Evolutionary conservation across 345 rosid species (phyloP).

Genomic region (Euphorbia pulcherrima): DNA sequence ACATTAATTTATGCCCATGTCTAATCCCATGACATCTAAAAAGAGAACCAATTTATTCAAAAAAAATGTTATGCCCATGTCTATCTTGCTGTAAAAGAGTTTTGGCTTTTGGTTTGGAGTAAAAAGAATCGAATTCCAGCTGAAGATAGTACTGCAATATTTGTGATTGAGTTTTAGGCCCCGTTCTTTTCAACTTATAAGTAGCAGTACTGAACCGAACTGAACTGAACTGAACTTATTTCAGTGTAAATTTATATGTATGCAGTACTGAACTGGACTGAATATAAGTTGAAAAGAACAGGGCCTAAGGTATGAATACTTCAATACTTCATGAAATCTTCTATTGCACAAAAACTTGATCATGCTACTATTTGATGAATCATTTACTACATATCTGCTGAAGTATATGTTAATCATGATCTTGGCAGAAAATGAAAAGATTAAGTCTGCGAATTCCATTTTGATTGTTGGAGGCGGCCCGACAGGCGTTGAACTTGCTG

Average conservation of each 20-base stretch:
- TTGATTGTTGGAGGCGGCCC: slow-evolving; percentile 94
- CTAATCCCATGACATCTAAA: too few relatives aligned
- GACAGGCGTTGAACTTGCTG: slow-evolving; percentile 89
- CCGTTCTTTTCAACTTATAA: too few relatives aligned
- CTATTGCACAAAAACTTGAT: background rate
- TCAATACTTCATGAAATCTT: background rate
- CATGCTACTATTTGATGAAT: background rate
- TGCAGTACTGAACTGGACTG: too few relatives aligned
- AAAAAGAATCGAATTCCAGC: background rate
- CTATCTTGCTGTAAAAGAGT: background rate
- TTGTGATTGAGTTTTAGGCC: background rate
- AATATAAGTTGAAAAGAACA: too few relatives aligned
- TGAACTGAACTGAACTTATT: too few relatives aligned
- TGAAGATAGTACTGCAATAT: background rate
- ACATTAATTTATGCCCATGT: too few relatives aligned
- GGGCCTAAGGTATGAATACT: background rate
- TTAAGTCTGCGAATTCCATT: slow-evolving; percentile 60
- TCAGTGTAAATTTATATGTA: too few relatives aligned
- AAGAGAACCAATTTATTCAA: too few relatives aligned
- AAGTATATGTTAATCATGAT: slow-evolving; percentile 10
- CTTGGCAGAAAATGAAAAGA: slow-evolving; percentile 63
- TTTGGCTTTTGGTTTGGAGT: background rate
- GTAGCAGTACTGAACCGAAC: too few relatives aligned
- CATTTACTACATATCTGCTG: background rate
- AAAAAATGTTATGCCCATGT: too few relatives aligned